These are phyloP conservation scores for Fusarium neocosmosporiellum DNA, from an alignment of 2,329 filamentous ascomycete species.

Conservation along the genomic window DNA sequence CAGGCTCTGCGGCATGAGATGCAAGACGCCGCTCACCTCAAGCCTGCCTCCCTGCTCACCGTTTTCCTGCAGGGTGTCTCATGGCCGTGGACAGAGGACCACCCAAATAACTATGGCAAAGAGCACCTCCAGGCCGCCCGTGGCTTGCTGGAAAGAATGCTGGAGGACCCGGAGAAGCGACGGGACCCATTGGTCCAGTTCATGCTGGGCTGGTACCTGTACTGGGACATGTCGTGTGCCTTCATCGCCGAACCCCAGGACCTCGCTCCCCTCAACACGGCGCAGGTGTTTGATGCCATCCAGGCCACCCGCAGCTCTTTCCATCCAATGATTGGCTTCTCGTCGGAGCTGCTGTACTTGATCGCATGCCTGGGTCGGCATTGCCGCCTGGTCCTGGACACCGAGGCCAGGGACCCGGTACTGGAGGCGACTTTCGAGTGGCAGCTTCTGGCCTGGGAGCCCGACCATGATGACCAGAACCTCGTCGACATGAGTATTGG, in stretches of 20 bases:
- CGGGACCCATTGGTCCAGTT: background rate
- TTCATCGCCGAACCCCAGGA: background rate
- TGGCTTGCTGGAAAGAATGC: background rate
- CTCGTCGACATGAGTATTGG: background rate
- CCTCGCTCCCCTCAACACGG: background rate
- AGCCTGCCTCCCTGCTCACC: background rate
- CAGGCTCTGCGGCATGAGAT: background rate
- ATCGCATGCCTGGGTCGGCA: background rate
- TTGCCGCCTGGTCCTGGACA: background rate
- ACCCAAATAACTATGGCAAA: background rate
- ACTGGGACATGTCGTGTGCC: conserved; percentile 2
- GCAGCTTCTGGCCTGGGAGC: background rate
- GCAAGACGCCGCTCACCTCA: background rate
- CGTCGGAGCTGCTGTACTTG: background rate
- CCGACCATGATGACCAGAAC: background rate
- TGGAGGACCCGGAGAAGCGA: background rate
- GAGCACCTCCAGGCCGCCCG: background rate
- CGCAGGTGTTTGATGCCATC: background rate
- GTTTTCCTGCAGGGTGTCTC: background rate
- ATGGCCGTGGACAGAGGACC: background rate
- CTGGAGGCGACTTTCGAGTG: background rate
- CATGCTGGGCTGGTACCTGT: background rate
- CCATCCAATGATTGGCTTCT: background rate
- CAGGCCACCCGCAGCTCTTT: background rate
- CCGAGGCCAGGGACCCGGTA: background rate